Evolutionary conservation across 2,329 filamentous ascomycete species (phyloP).

Genomic region (Penicillium verrucosum): DNA sequence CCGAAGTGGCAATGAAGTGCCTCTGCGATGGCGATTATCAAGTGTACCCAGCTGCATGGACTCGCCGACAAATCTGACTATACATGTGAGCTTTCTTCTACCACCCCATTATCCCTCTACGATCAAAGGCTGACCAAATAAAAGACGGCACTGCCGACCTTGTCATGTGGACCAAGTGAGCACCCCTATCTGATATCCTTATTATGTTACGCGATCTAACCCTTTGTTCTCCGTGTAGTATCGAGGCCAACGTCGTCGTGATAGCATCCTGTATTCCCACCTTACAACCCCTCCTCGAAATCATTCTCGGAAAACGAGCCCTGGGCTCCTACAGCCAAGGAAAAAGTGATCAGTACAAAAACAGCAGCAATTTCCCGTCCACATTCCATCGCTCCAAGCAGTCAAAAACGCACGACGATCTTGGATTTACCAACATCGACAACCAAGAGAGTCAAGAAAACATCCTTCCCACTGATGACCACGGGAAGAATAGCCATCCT

Average conservation of each 20-base stretch:
- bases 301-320: slow-evolving; percentile 17
- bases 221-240: slow-evolving; percentile 8
- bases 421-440: slow-evolving; percentile 16
- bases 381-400: slow-evolving; percentile 10
- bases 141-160: slow-evolving; percentile 40
- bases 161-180: slow-evolving; percentile 47
- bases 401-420: slow-evolving; percentile 6
- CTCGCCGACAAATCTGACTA: slow-evolving; percentile 29
- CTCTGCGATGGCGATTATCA: slow-evolving; percentile 32
- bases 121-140: neutral
- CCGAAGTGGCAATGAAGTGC: slow-evolving; percentile 21
- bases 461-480: slow-evolving; percentile 16
- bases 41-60: slow-evolving; percentile 31
- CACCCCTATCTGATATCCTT: neutral
- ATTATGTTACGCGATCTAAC: neutral
- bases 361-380: slow-evolving; percentile 4
- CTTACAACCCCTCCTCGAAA: slow-evolving; percentile 32
- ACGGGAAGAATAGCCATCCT: neutral
- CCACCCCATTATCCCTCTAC: neutral
- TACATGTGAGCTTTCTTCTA: slow-evolving; percentile 24
- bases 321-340: slow-evolving; percentile 16
- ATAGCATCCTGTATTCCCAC: slow-evolving; percentile 37
- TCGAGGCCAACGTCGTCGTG: slow-evolving; percentile 34
- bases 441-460: slow-evolving; percentile 21
- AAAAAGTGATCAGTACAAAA: slow-evolving; percentile 9